These are phyloP conservation scores for Pichia californica DNA, from an alignment of 805 yeast genomes.

Conservation along the genomic window DNA sequence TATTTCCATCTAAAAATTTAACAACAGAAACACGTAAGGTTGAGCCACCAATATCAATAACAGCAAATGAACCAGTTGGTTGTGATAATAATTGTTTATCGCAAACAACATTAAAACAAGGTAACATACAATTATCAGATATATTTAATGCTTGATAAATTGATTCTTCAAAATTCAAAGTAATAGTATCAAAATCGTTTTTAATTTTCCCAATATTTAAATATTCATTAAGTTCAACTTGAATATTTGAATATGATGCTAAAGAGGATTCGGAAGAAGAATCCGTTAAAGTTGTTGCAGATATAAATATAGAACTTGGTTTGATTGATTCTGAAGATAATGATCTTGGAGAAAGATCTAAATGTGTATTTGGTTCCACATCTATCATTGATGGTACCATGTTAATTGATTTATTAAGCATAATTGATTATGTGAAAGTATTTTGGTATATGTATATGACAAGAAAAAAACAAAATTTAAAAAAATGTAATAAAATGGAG, in stretches of 20 bases:
- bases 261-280: neutral
- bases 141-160: slow-evolving; percentile 4
- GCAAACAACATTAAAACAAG: slow-evolving; percentile 4
- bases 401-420: too few species aligned
- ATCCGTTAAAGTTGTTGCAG: neutral
- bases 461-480: too few species aligned
- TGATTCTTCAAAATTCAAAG: slow-evolving; percentile 1
- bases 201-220: neutral
- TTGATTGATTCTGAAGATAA: too few species aligned
- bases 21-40: slow-evolving; percentile 37
- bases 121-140: slow-evolving; percentile 9
- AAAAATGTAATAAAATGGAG: too few species aligned
- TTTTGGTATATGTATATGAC: too few species aligned
- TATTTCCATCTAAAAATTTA: slow-evolving; percentile 7
- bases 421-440: too few species aligned
- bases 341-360: too few species aligned
- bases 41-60: slow-evolving; percentile 51
- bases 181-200: slow-evolving; percentile 2
- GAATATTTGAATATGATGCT: neutral
- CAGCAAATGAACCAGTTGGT: slow-evolving; percentile 28
- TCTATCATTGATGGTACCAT: too few species aligned
- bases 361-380: too few species aligned
- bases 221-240: neutral
- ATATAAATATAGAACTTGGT: too few species aligned
- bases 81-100: neutral